Evolutionary conservation across 177 flowering plant species (phyloP).

Genomic region (Vitis hybrid): DNA sequence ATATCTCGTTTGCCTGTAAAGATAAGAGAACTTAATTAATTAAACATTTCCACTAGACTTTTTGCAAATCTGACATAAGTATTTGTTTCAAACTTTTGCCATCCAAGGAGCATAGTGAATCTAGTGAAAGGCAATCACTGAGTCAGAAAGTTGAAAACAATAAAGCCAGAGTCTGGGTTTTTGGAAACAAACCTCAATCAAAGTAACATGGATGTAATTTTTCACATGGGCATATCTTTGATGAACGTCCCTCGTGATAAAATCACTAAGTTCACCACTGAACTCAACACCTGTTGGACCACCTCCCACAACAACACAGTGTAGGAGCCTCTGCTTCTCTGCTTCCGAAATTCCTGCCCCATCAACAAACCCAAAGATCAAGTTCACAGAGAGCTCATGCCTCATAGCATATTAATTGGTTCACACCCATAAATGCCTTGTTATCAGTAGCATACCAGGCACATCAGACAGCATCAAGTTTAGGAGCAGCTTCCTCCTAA

Average conservation of each 20-base stretch:
- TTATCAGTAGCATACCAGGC: slow-evolving; percentile 55
- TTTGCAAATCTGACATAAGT: too few relatives aligned
- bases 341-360: slow-evolving; percentile 75
- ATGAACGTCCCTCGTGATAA: slow-evolving; percentile 79
- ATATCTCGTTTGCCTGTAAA: slow-evolving; percentile 80
- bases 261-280: slow-evolving; percentile 99
- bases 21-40: background rate
- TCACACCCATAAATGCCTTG: background rate
- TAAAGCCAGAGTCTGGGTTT: background rate
- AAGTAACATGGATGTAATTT: slow-evolving; percentile 83
- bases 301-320: slow-evolving; percentile 98
- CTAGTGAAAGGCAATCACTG: background rate
- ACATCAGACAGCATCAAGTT: slow-evolving; percentile 92
- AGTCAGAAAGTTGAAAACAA: background rate
- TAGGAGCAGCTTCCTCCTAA: slow-evolving; percentile 73
- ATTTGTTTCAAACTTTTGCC: background rate
- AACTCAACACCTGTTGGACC: slow-evolving; percentile 99
- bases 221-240: slow-evolving; percentile 95
- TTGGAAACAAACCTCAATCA: slow-evolving; percentile 78
- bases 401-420: slow-evolving; percentile 1
- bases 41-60: too few relatives aligned
- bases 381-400: background rate
- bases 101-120: background rate
- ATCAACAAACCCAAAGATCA: slow-evolving; percentile 1
- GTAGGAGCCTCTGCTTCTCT: slow-evolving; percentile 83